Evolutionary conservation across 768 basidiomycete genomes (phyloP).

Genomic region (Trametopsis cervina): DNA sequence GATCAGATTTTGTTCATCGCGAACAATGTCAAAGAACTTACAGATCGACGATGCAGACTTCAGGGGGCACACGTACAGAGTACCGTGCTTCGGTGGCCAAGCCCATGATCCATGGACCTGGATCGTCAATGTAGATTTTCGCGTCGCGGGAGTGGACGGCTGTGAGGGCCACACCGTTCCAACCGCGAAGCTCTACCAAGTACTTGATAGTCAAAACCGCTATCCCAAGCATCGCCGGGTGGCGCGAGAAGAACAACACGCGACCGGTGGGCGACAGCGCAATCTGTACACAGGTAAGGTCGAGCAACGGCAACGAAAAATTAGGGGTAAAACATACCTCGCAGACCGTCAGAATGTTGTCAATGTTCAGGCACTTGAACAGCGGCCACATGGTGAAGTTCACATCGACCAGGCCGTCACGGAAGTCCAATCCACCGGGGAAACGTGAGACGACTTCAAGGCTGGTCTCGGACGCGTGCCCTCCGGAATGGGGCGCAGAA

Average conservation of each 20-base stretch:
- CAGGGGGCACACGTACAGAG: conserved; percentile 64
- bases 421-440: conserved; percentile 91
- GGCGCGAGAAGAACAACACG: conserved; percentile 80
- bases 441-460: conserved; percentile 86
- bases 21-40: conserved; percentile 27
- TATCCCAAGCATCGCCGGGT: conserved; percentile 88
- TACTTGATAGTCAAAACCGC: conserved; percentile 90
- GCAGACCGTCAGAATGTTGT: conserved; percentile 88
- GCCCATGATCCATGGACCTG: conserved; percentile 95
- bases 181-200: conserved; percentile 86
- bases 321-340: conserved; percentile 64
- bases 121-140: conserved; percentile 91
- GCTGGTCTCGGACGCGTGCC: conserved; percentile 31
- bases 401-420: conserved; percentile 83
- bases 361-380: conserved; percentile 88
- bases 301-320: background rate
- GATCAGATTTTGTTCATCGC: background rate
- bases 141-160: conserved; percentile 86
- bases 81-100: conserved; percentile 81
- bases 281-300: conserved; percentile 38
- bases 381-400: conserved; percentile 98
- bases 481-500: conserved; percentile 33
- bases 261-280: conserved; percentile 84
- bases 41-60: conserved; percentile 73
- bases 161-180: conserved; percentile 82